A percentile compares a stretch with the other conserved stretches of the same genome.
phyloP scores from a whole-genome alignment of 2,329 filamentous ascomycete species.

The Endothia cerciana region DNA sequence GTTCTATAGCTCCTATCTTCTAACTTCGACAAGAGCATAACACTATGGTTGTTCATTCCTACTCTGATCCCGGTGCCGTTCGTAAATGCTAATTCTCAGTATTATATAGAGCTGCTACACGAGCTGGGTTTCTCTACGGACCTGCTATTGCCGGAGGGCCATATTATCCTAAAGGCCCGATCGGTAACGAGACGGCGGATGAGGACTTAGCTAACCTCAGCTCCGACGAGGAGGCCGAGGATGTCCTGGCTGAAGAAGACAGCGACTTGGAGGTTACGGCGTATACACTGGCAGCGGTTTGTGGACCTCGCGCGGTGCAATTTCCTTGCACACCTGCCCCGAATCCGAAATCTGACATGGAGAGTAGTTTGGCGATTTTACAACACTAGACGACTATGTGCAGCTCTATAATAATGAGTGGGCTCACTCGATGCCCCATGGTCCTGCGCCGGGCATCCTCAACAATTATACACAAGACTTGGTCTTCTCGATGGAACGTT shows the following conservation, averaged over 20 bases:
- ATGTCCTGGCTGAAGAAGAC: conserved; percentile 13
- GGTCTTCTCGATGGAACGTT: conserved; percentile 52
- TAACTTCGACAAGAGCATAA: not conserved
- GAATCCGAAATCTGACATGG: not conserved
- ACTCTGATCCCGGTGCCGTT: too few relatives aligned
- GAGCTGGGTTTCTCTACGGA: conserved; percentile 24
- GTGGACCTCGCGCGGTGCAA: conserved; percentile 5
- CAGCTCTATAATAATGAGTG: conserved; percentile 48
- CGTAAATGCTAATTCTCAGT: not conserved
- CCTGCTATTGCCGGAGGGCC: conserved; percentile 30
- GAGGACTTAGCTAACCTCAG: conserved; percentile 25
- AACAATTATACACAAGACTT: conserved; percentile 52
- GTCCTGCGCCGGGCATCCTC: conserved; percentile 42
- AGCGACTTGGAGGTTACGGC: not conserved
- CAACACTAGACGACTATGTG: conserved; percentile 43
- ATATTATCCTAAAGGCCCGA: conserved; percentile 24
- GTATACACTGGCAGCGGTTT: conserved; percentile 17
- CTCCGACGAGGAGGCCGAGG: conserved; percentile 17
- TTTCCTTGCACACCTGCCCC: not conserved
- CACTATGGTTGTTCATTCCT: too few relatives aligned
- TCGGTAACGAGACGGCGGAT: conserved; percentile 25
- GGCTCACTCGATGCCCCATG: conserved; percentile 41
- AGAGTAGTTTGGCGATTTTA: conserved; percentile 36
- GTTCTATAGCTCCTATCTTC: too few relatives aligned
- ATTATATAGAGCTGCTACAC: conserved; percentile 10